Conservation (phyloP, 495 filamentous ascomycete genomes). For the Letharia columbiana region DNA sequence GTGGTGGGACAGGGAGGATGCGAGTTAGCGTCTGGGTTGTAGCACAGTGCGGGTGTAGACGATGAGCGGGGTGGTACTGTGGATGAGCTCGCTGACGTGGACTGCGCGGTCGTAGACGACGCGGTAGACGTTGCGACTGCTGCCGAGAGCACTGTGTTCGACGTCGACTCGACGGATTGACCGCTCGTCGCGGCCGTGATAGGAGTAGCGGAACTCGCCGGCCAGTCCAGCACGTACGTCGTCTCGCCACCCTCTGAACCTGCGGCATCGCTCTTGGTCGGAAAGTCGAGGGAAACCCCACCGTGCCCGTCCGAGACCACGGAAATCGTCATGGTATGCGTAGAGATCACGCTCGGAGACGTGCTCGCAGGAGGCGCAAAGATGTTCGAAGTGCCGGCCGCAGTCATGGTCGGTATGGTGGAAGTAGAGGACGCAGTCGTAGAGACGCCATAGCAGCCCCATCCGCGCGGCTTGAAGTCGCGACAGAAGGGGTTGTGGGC, state of each 20-base stretch:
- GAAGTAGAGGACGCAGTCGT: background rate
- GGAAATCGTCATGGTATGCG: background rate
- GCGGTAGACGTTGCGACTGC: background rate
- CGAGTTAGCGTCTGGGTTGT: slow-evolving; percentile 13
- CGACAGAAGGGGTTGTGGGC: slow-evolving; percentile 16
- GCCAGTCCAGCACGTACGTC: background rate
- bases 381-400: background rate
- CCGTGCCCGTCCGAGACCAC: background rate
- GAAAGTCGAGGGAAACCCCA: background rate
- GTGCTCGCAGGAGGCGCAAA: background rate
- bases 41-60: slow-evolving; percentile 16
- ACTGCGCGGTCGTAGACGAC: background rate
- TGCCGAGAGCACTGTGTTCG: background rate
- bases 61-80: background rate
- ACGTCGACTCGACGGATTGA: background rate
- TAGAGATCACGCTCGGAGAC: background rate
- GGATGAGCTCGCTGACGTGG: background rate
- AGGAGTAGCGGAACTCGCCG: background rate
- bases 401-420: background rate
- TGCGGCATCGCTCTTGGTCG: background rate
- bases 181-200: background rate
- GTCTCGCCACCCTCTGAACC: background rate
- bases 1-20: slow-evolving; percentile 9
- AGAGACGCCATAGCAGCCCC: slow-evolving; percentile 16
- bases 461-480: background rate